Base-by-base conservation (phyloP, 148 eudicot species). In the Nyssa sinensis region DNA sequence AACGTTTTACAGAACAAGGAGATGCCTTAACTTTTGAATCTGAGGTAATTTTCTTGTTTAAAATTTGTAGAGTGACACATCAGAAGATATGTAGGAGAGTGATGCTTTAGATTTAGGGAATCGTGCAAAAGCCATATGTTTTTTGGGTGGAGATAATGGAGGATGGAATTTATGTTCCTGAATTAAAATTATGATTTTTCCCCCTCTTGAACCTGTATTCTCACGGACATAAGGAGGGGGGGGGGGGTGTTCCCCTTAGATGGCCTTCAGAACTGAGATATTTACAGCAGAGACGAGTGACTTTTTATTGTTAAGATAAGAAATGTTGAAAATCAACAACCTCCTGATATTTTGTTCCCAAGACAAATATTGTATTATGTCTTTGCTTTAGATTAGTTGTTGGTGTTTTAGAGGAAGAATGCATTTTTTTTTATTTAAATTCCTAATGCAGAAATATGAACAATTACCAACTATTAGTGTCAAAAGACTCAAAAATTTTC, bases 21-120 rank as follows among this genome's bases (percentile, higher is more conserved):
- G 98, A 88, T 67, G 96, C 97, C 77, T 70, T 93, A 70, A 93
- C 98, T 73, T 93, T 93, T 79, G 98, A 93, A 79, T 79, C 91
- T 4, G 93, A 93, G 97, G 97, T 89, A 82, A 70, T 10, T 14
- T 37, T 62, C 8, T 11, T 24, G 29, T 63, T 3, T 24, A 33
- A 9, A 7, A 33, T 32, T 33, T 59, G 65, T 10, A 12, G 21
- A 24, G 28, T 70, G 64, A 55, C 28, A 57, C 8, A n/a, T 2
- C 29, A 31, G 59, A 23, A 70, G 72, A 29, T 69, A 31, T 10
- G 19, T 19, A 44, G n/a, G n/a, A n/a, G n/a, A n/a, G n/a, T 44
- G 44, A 39, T 19, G 0, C 59, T 55, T 21, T 24, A 55, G 24
- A 21, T 21, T 21, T 11, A 55, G 17, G 23, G 24, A 55, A 55